Percentiles rank a stretch among this genome's conserved stretches.
phyloP scores from a whole-genome alignment of 306 rosid species.

The Myrica gale region DNA sequence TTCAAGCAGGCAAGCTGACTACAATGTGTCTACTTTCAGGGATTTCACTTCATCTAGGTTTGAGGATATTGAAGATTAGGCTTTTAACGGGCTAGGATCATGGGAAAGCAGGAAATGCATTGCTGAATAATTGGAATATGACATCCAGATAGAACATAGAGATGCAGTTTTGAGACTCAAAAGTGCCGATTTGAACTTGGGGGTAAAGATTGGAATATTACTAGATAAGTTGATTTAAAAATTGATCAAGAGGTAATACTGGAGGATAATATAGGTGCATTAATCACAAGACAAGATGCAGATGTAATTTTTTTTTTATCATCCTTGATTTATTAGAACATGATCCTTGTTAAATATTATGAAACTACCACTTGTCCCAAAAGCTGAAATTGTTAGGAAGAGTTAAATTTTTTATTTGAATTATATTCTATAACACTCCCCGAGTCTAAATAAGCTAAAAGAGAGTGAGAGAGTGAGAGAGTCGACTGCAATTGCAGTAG shows the following conservation, averaged over 20 bases:
- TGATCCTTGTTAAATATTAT: too few species aligned
- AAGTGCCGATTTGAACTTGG: not conserved
- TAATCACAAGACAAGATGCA: not conserved
- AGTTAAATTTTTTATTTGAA: too few species aligned
- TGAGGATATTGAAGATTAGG: not conserved
- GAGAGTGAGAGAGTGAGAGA: too few species aligned
- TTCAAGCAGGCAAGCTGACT: not conserved
- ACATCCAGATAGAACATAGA: not conserved
- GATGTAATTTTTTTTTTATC: not conserved
- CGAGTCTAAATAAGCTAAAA: too few species aligned
- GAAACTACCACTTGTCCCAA: too few species aligned
- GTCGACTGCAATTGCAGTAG: too few species aligned
- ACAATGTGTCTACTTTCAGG: not conserved
- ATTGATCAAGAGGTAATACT: not conserved
- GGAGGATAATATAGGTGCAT: constrained; percentile 3
- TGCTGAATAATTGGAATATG: not conserved
- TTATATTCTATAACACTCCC: too few species aligned
- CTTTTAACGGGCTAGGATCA: not conserved
- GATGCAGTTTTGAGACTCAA: not conserved
- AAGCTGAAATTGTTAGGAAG: too few species aligned
- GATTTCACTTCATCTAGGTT: not conserved
- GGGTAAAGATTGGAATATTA: not conserved
- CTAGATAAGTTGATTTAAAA: not conserved
- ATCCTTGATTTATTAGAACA: too few species aligned
- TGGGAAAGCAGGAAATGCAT: not conserved